A percentile compares a stretch with the other conserved stretches of the same genome.
These are phyloP conservation scores for Tympanopsis confertula DNA, from an alignment of 2,329 filamentous ascomycete species.

Conservation along the genomic window DNA sequence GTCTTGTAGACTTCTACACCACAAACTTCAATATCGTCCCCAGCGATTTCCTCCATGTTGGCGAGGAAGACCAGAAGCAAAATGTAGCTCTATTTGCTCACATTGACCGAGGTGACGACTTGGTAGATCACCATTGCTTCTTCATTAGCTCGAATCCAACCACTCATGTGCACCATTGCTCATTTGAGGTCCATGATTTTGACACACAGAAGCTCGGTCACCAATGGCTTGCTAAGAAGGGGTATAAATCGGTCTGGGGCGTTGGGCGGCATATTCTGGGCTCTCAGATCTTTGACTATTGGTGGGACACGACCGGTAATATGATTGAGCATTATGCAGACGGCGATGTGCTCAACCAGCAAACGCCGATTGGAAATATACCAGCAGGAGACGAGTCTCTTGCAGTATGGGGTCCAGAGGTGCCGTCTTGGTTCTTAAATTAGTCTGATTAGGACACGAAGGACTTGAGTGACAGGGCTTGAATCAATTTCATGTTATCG, in stretches of 20 bases:
- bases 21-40: constrained; percentile 26
- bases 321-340: constrained; percentile 64
- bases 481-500: too few species aligned
- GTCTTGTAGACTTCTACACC: constrained; percentile 21
- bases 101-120: constrained; percentile 23
- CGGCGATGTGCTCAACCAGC: constrained; percentile 52
- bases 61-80: not conserved
- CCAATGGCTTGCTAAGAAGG: constrained; percentile 52
- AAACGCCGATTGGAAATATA: constrained; percentile 30
- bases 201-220: constrained; percentile 61
- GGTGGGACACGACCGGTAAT: constrained; percentile 51
- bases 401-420: constrained; percentile 27
- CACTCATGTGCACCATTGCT: constrained; percentile 53
- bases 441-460: too few species aligned
- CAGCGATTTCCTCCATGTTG: constrained; percentile 12
- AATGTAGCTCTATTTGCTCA: not conserved
- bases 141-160: constrained; percentile 24
- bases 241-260: constrained; percentile 58
- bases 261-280: constrained; percentile 61
- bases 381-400: constrained; percentile 24
- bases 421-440: constrained; percentile 13
- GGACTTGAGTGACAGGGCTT: too few species aligned
- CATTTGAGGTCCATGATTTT: constrained; percentile 62
- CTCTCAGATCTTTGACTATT: constrained; percentile 64
- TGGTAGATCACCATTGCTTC: constrained; percentile 42